Evolutionary conservation across 2,329 filamentous ascomycete species (phyloP).

Genomic region (Chrysoporthe cubensis): DNA sequence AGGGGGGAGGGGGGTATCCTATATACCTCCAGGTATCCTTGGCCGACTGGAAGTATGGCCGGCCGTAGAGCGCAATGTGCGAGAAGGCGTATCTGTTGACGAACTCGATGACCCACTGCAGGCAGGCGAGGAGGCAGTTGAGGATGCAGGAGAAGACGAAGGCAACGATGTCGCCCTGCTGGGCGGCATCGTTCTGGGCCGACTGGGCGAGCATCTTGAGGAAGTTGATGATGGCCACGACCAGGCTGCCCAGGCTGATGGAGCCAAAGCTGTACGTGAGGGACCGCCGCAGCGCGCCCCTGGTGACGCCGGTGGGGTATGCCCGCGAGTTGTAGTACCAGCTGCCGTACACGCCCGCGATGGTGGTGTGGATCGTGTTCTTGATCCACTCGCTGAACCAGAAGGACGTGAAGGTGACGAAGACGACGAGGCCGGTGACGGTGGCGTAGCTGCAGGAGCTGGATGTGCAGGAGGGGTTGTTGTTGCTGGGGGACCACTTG

Average conservation of each 20-base stretch:
- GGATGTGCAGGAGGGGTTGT: slow-evolving; percentile 56
- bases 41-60: slow-evolving; percentile 81
- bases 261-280: slow-evolving; percentile 92
- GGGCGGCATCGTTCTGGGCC: slow-evolving; percentile 68
- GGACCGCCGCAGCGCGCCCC: slow-evolving; percentile 79
- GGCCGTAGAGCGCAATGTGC: slow-evolving; percentile 91
- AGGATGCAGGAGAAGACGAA: slow-evolving; percentile 73
- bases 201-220: slow-evolving; percentile 81
- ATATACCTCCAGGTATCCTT: slow-evolving; percentile 80
- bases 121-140: slow-evolving; percentile 73
- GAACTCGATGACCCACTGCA: slow-evolving; percentile 87
- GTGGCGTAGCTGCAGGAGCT: slow-evolving; percentile 71
- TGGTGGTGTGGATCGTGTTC: slow-evolving; percentile 86
- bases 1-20: background rate
- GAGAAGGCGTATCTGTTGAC: slow-evolving; percentile 92
- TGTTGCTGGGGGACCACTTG: slow-evolving; percentile 70
- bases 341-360: slow-evolving; percentile 86
- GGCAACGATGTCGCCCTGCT: slow-evolving; percentile 70
- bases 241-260: slow-evolving; percentile 81
- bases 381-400: slow-evolving; percentile 95
- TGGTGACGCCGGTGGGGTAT: slow-evolving; percentile 77
- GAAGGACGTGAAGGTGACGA: slow-evolving; percentile 88
- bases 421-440: slow-evolving; percentile 83
- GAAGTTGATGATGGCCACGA: slow-evolving; percentile 87
- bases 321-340: slow-evolving; percentile 84